phyloP scores from a whole-genome alignment of 2,329 filamentous ascomycete genomes.

The Macroventuria anomochaeta region DNA sequence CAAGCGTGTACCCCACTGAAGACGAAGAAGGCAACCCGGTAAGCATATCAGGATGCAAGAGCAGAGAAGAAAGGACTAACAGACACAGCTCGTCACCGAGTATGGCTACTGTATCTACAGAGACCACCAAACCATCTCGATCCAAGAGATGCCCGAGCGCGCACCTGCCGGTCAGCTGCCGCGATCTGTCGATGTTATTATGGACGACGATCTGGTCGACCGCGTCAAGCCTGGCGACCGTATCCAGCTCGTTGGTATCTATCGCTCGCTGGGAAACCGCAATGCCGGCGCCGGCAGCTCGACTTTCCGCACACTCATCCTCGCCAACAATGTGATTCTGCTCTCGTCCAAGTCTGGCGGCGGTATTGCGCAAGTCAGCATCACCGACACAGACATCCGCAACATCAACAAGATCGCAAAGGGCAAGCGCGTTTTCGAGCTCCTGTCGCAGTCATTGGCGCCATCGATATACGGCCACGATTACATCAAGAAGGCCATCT shows the following conservation, averaged over 20 bases:
- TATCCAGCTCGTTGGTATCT: conserved; percentile 96
- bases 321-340: conserved; percentile 94
- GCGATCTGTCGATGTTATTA: conserved; percentile 91
- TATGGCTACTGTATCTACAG: conserved; percentile 96
- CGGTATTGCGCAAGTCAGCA: conserved; percentile 86
- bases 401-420: conserved; percentile 99
- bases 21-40: conserved; percentile 89
- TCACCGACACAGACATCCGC: conserved; percentile 95
- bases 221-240: conserved; percentile 93
- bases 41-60: conserved; percentile 24
- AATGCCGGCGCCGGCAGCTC: conserved; percentile 91
- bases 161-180: conserved; percentile 95
- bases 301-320: conserved; percentile 89
- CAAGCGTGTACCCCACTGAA: conserved; percentile 91
- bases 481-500: conserved; percentile 96
- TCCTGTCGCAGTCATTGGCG: conserved; percentile 91
- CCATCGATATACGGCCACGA: conserved; percentile 97
- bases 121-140: conserved; percentile 96
- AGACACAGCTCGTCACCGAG: conserved; percentile 75
- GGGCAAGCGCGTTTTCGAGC: conserved; percentile 89
- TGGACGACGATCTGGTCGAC: conserved; percentile 96
- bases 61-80: not conserved
- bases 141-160: conserved; percentile 98
- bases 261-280: conserved; percentile 90
- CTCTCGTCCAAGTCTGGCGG: conserved; percentile 96